These are phyloP conservation scores for Phytophthora cryptogea DNA, from an alignment of 352 stramenopile genomes.

Conservation along the genomic window DNA sequence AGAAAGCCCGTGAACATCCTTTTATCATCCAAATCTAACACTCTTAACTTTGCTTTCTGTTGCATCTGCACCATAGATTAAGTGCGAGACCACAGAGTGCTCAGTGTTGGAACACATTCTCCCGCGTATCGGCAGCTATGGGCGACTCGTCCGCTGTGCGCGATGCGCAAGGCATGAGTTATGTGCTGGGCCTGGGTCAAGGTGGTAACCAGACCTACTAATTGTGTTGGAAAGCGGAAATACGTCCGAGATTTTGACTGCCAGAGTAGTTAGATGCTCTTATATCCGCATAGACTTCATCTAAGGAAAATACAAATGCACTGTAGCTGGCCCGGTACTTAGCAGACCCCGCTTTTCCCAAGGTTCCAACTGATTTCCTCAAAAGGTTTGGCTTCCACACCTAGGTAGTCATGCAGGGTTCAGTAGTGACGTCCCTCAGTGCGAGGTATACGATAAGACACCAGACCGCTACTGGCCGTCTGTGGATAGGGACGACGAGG, in stretches of 20 bases:
- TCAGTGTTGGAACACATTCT: slow-evolving; percentile 82
- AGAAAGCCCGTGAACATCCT: background rate
- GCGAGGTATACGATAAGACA: too few relatives aligned
- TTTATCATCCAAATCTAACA: background rate
- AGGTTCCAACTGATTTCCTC: too few relatives aligned
- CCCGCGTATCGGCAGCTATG: slow-evolving; percentile 66
- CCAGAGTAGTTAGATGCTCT: slow-evolving; percentile 1
- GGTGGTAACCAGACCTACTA: slow-evolving; percentile 81
- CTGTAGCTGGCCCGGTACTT: too few relatives aligned
- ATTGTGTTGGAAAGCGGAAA: slow-evolving; percentile 2
- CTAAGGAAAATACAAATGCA: slow-evolving; percentile 18
- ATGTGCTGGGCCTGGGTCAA: slow-evolving; percentile 82
- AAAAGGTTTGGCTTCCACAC: too few relatives aligned
- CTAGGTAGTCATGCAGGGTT: too few relatives aligned
- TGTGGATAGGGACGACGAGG: too few relatives aligned
- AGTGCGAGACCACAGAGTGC: slow-evolving; percentile 77
- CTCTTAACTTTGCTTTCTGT: slow-evolving; percentile 4
- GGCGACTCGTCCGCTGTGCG: slow-evolving; percentile 75
- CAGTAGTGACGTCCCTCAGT: too few relatives aligned
- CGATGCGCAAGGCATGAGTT: slow-evolving; percentile 89
- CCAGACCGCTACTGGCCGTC: too few relatives aligned
- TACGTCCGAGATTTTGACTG: slow-evolving; percentile 16
- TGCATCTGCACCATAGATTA: slow-evolving; percentile 38
- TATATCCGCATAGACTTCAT: slow-evolving; percentile 21
- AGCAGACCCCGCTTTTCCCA: too few relatives aligned